Evolutionary conservation across 139 green algal species (phyloP), one percentile per base, ranked within the genome.

Genomic region (Pseudopediastrum boryanum): DNA sequence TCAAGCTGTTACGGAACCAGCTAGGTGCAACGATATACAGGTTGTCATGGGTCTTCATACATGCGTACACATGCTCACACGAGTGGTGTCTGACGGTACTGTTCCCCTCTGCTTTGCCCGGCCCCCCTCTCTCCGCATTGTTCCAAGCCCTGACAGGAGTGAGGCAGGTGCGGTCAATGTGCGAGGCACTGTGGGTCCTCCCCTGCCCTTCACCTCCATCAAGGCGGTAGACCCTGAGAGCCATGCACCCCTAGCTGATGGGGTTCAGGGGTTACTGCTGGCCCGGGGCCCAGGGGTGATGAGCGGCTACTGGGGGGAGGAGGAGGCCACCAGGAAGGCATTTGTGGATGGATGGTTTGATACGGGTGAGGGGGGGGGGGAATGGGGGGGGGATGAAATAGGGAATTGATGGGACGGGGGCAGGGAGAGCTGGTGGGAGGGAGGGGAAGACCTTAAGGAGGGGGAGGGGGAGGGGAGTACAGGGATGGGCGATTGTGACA

Each of bases 141-240:
- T n/a, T n/a, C n/a, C n/a, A n/a, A n/a, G n/a, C n/a, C n/a, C n/a
- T n/a, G n/a, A n/a, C n/a, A n/a, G n/a, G n/a, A n/a, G n/a, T n/a
- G n/a, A n/a, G 6, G 36, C 75, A 82, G 68, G 52, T 61, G 36
- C 16, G 72, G 43, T 59, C 9, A 96, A 97, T 75, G 85, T 95
- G 27, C 85, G 95, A 39, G 95, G 95, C 72, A 89, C 71, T 16
- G 94, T 98, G 56, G 95, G 95, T 35, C 31, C 80, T 63, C 83
- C 91, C n/a, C 85, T 91, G 3, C 91, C 92, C 3, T 92, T 89
- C 78, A 98, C 94, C 4, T 41, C 89, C 35, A 21, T 98, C 19
- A 78, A 85, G 27, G 85, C 98, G 44, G 95, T 98, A n/a, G 87
- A 98, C 81, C 92, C 90, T 0, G 89, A 91, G 2, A 94, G 77